Conservation (phyloP, 2,329 filamentous ascomycete genomes). For the Fusarium irregulare region DNA sequence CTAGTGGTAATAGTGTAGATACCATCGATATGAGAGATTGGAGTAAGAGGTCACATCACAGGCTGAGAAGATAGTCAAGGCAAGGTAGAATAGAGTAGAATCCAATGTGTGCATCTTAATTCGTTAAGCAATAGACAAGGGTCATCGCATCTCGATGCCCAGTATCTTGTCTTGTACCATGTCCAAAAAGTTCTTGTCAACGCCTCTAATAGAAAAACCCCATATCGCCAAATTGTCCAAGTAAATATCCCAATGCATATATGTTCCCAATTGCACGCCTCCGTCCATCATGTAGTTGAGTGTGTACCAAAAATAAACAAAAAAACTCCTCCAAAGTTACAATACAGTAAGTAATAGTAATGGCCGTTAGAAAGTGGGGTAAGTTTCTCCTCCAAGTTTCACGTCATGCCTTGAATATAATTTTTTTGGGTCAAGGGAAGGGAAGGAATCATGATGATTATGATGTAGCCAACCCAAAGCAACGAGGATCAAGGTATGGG, state of each 20-base stretch:
- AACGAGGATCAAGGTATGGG: not conserved
- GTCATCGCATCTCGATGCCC: conserved; percentile 9
- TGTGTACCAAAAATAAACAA: conserved; percentile 1
- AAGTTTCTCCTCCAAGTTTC: conserved; percentile 27
- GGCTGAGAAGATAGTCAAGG: not conserved
- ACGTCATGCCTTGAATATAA: conserved; percentile 6
- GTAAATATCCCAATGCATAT: conserved; percentile 22
- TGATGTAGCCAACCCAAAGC: not conserved
- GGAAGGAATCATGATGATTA: not conserved
- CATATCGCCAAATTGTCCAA: conserved; percentile 27
- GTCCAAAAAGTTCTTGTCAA: not conserved
- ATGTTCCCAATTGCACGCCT: conserved; percentile 17
- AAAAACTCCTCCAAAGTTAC: conserved; percentile 15
- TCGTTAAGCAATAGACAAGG: conserved; percentile 17
- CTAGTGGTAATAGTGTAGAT: conserved; percentile 2
- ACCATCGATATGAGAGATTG: not conserved
- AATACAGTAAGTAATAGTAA: conserved; percentile 17
- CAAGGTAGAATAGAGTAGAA: not conserved
- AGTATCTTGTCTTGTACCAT: not conserved
- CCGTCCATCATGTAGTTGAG: conserved; percentile 4
- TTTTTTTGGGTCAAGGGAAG: not conserved
- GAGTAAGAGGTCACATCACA: not conserved
- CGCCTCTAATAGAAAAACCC: conserved; percentile 22
- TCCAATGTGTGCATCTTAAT: conserved; percentile 27
- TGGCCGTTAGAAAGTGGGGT: conserved; percentile 25